Percentiles rank a stretch among this genome's conserved stretches.
phyloP scores from a whole-genome alignment of 306 rosid genomes.

The Rosa persica region DNA sequence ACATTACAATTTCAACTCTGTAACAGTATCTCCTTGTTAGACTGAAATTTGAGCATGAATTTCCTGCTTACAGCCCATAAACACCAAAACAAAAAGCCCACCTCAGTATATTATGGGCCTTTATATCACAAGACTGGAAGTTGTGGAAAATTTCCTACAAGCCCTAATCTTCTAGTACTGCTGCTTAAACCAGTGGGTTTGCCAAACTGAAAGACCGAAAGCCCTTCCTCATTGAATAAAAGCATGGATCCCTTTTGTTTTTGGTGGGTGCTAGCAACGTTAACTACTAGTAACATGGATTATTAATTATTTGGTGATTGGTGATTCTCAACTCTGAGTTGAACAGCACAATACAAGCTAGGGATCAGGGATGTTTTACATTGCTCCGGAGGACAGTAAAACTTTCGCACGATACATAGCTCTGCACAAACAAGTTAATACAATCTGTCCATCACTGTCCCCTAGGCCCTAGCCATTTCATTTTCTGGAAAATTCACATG shows the following conservation, averaged over 20 bases:
- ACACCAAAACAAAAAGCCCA: not conserved
- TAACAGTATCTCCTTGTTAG: too few relatives aligned
- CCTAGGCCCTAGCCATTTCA: constrained; percentile 7
- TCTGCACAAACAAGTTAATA: not conserved
- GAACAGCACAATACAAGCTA: not conserved
- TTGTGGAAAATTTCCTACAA: not conserved
- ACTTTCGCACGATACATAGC: not conserved
- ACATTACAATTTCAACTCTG: not conserved
- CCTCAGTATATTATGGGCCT: not conserved
- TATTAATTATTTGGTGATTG: not conserved
- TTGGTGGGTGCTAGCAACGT: not conserved
- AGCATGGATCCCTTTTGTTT: not conserved
- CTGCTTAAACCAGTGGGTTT: not conserved
- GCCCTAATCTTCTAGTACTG: not conserved
- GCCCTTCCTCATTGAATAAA: not conserved
- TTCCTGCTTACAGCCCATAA: not conserved
- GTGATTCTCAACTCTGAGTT: not conserved
- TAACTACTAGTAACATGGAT: not conserved
- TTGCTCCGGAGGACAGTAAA: not conserved
- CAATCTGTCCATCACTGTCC: not conserved
- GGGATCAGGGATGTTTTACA: not conserved
- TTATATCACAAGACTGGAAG: not conserved
- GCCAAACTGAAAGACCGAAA: not conserved
- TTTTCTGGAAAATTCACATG: not conserved
- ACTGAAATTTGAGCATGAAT: not conserved